Conservation (phyloP, 139 green algal species). For the Medakamo hakoo region DNA sequence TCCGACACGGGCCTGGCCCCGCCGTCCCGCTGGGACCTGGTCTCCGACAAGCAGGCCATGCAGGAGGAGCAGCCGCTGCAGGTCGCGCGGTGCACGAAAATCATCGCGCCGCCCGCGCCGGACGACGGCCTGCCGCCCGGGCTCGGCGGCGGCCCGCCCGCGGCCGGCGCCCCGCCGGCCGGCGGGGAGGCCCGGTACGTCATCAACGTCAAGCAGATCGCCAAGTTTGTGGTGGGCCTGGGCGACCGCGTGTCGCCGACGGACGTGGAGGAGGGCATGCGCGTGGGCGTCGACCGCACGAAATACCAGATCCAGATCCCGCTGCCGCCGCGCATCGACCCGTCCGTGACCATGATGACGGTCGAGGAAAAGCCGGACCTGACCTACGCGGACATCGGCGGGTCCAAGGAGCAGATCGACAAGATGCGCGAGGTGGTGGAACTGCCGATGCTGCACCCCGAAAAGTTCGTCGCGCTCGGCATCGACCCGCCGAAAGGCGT, state of each 20-base stretch:
- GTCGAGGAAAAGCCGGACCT: constrained; percentile 98
- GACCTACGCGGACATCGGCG: constrained; percentile 90
- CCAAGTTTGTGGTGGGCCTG: constrained; percentile 98
- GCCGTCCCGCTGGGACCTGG: constrained; percentile 95
- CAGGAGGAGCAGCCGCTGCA: constrained; percentile 90
- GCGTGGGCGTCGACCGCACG: constrained; percentile 89
- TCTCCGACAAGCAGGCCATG: constrained; percentile 98
- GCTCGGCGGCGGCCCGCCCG: too few relatives aligned
- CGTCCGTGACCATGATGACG: constrained; percentile 99
- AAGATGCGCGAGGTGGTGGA: constrained; percentile 95
- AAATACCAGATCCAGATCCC: constrained; percentile 99
- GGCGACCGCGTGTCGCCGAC: constrained; percentile 94
- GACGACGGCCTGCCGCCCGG: too few relatives aligned
- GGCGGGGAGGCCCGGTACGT: constrained; percentile 98
- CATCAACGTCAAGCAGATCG: constrained; percentile 99
- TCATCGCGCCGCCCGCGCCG: too few relatives aligned
- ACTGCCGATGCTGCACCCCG: constrained; percentile 93
- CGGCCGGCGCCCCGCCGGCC: too few relatives aligned
- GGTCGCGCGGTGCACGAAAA: constrained; percentile 98
- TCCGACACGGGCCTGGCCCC: constrained; percentile 84
- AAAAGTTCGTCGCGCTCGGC: constrained; percentile 94
- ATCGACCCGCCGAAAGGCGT: constrained; percentile 98
- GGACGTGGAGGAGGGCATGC: constrained; percentile 99
- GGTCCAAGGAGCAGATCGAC: constrained; percentile 95
- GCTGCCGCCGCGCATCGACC: constrained; percentile 96